Evolutionary conservation across 228 moss, liverwort and hornwort genomes (phyloP), one percentile per base, ranked within the genome.

Genomic region (Sphagnum magellanicum): DNA sequence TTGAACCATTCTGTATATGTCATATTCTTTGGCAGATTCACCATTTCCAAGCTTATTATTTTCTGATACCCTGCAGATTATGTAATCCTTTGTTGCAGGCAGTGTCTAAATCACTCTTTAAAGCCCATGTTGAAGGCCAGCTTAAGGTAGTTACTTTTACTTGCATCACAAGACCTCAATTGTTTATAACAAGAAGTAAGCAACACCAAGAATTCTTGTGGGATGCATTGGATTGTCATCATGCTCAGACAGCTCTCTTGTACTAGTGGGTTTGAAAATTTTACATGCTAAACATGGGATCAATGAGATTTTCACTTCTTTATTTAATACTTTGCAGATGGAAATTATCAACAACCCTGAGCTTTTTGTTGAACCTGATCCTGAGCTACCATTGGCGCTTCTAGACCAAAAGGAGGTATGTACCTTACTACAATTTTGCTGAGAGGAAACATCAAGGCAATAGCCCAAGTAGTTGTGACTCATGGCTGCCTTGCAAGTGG

Each of bases 91-190:
- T 75, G 68, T 49, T 61, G 60, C 87, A 93, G 93, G 93, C 91
- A 65, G 93, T 93, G 64, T 88, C 93, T 52, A 93, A 89, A 69
- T 89, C 93, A 17, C 85, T 93, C 50, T 93, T 93, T 73, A 90
- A 90, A 75, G 93, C 93, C 75, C 93, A 93, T 70, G 93, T 93
- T 67, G 91, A 93, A 83, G 93, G 93, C 70, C 87, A 90, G 79
- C 79, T 93, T 60, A 93, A 93, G 85, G 93, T 89, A 74, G 70
- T 48, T 62, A 67, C 53, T 48, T n/a, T 67, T 32, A 32, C 32
- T 32, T 32, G 32, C 32, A 32, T 32, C 32, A 32, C 32, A 32
- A 32, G 32, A 32, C 32, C 32, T 32, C 32, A 32, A 32, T 32
- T 32, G 32, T 1, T 32, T 2, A 32, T 32, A 32, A 32, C 32